Evolutionary conservation across 2,329 filamentous ascomycete species (phyloP).

Genomic region (Colletotrichum orbiculare): DNA sequence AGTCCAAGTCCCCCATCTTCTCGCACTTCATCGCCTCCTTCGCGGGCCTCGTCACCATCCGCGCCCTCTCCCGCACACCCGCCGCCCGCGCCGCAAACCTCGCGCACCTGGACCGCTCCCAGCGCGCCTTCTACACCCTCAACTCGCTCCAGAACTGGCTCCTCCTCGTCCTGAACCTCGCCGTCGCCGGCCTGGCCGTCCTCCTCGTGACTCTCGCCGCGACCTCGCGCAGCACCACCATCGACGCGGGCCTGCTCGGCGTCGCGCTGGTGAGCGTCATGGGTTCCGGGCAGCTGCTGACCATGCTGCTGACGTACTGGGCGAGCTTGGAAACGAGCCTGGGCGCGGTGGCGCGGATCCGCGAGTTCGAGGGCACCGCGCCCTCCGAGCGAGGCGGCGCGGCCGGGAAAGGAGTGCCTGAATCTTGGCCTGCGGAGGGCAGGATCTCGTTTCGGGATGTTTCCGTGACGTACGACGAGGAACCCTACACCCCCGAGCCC

Average conservation of each 20-base stretch:
- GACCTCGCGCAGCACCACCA: constrained; percentile 39
- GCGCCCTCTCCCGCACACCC: constrained; percentile 65
- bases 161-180: constrained; percentile 60
- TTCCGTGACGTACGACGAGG: constrained; percentile 17
- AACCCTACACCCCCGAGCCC: not conserved
- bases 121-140: constrained; percentile 67
- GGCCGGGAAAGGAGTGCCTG: not conserved
- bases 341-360: constrained; percentile 43
- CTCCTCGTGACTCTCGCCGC: constrained; percentile 55
- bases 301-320: constrained; percentile 46
- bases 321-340: constrained; percentile 46
- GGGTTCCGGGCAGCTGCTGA: constrained; percentile 47
- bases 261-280: constrained; percentile 46
- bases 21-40: constrained; percentile 58
- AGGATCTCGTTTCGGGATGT: not conserved
- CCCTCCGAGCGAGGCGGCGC: constrained; percentile 37
- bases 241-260: constrained; percentile 37
- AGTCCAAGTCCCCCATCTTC: constrained; percentile 54
- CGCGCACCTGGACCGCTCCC: constrained; percentile 63
- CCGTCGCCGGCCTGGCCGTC: constrained; percentile 58
- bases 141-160: constrained; percentile 69
- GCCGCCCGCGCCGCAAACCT: constrained; percentile 56
- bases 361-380: constrained; percentile 42
- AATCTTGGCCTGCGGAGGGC: not conserved
- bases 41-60: constrained; percentile 59